Conservation (phyloP, 2,329 filamentous ascomycete genomes). For the Phaeosphaeriaceae sp. region DNA sequence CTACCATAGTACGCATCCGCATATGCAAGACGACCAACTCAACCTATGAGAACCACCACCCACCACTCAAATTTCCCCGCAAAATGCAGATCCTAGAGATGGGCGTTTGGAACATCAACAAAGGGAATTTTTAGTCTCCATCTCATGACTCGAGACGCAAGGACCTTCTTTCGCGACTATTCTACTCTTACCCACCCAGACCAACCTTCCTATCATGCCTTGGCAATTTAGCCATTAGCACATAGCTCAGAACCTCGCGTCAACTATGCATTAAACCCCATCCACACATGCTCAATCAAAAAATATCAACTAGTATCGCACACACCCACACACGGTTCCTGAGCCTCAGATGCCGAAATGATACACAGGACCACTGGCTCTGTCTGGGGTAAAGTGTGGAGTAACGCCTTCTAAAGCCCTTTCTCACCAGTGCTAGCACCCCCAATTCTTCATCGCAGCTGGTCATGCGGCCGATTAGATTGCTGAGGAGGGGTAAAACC, state of each 20-base stretch:
- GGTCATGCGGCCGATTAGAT: conserved; percentile 22
- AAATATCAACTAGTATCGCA: conserved; percentile 7
- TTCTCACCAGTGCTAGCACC: not conserved
- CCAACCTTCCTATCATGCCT: not conserved
- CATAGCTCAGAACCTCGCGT: conserved; percentile 1
- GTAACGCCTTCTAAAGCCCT: conserved; percentile 1
- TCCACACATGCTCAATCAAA: conserved; percentile 3
- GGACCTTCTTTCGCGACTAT: conserved; percentile 1
- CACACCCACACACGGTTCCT: conserved; percentile 25
- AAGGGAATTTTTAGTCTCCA: conserved; percentile 1
- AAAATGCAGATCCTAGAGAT: conserved; percentile 14
- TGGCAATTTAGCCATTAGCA: conserved; percentile 12
- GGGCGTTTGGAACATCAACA: conserved; percentile 2
- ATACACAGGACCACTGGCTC: conserved; percentile 6
- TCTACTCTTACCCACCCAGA: not conserved
- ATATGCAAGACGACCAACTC: conserved; percentile 9
- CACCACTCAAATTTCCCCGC: conserved; percentile 24
- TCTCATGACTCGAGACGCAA: conserved; percentile 17
- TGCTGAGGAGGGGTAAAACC: conserved; percentile 1
- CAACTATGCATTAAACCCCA: not conserved
- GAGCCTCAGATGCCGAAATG: conserved; percentile 28
- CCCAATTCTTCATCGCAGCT: conserved; percentile 2
- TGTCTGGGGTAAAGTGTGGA: conserved; percentile 31
- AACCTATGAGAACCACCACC: conserved; percentile 12
- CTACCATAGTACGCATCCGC: conserved; percentile 4